phyloP scores from a whole-genome alignment of 2,329 filamentous ascomycete genomes.

The Talaromyces funiculosus region DNA sequence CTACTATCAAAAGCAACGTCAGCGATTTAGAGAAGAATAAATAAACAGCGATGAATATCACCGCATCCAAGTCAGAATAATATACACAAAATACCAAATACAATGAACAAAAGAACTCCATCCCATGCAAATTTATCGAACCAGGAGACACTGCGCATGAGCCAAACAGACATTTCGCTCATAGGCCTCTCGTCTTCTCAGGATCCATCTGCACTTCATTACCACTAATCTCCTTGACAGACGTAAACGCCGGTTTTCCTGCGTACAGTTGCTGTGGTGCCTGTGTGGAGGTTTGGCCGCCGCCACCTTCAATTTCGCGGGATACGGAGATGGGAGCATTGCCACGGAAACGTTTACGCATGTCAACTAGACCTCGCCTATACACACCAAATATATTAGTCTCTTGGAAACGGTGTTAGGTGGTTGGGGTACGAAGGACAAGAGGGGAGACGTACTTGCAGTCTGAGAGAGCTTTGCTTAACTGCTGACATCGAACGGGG shows the following conservation, averaged over 20 bases:
- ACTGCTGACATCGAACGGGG: slow-evolving; percentile 81
- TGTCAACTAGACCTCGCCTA: slow-evolving; percentile 84
- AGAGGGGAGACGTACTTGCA: slow-evolving; percentile 60
- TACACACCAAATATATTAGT: not conserved
- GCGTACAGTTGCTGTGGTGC: slow-evolving; percentile 69
- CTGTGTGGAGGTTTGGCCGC: slow-evolving; percentile 51
- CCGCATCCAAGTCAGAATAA: not conserved
- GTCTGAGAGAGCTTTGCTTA: slow-evolving; percentile 87
- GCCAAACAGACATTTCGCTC: not conserved
- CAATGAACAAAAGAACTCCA: slow-evolving; percentile 13
- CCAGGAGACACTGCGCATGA: not conserved
- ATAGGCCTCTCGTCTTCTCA: slow-evolving; percentile 41
- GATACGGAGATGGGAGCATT: slow-evolving; percentile 76
- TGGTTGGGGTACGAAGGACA: too few species aligned
- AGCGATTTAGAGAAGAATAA: not conserved
- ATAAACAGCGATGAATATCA: not conserved
- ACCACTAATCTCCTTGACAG: slow-evolving; percentile 61
- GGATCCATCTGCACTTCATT: slow-evolving; percentile 54
- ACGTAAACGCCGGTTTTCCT: slow-evolving; percentile 65
- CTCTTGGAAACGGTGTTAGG: not conserved
- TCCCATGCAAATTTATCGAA: slow-evolving; percentile 11
- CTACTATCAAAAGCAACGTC: not conserved
- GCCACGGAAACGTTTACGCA: slow-evolving; percentile 96
- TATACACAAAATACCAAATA: not conserved
- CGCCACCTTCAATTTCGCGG: slow-evolving; percentile 55